Base-by-base conservation (phyloP, 2,329 filamentous ascomycete species). In the Alternaria dauci region DNA sequence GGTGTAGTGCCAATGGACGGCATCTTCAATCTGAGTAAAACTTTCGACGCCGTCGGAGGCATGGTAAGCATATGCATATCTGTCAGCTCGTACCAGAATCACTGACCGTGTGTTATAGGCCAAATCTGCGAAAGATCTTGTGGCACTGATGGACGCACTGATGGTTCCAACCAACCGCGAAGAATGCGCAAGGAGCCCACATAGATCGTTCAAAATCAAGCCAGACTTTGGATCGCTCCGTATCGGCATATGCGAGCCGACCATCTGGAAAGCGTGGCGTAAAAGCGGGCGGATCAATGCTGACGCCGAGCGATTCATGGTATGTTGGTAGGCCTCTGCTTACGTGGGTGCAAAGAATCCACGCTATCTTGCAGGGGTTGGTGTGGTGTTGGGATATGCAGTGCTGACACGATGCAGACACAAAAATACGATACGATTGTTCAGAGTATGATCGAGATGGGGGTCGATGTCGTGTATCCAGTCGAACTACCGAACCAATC, bases 241-340 rank as follows among this genome's bases (percentile, higher is more conserved):
- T 26, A 75, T 77, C 34, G 76, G 76, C 12, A 77, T 78, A 56
- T 75, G 73, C 39, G 76, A 77, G 52, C 76, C 76, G 18, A 71
- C 69, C 5, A 76, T 78, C 38, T 78, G 76, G 75, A 73, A 68
- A 55, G 62, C 66, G 28, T 75, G 75, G 72, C 65, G 70, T n/a
- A 76, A 78, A 54, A 72, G 69, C 54, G 73, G 73, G 34, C 60
- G 75, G 51, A 73, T 76, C 50, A 77, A 76, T 59, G 66, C 70
- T 36, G 75, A 78, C 58, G 76, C 76, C 18, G 74, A 78, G 67
- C 67, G 72, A 51, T 77, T 76, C 57, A 78, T 78, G 76, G 75
- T 77, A 66, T 52, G 72, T 70, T 51, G 23, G 46, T 46, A 50
- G 30, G 42, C 23, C 43, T 18, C 16, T 47, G 41, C 51, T 58